Conservation (phyloP, 257 asterid genomes). For the Voacanga thouarsii region DNA sequence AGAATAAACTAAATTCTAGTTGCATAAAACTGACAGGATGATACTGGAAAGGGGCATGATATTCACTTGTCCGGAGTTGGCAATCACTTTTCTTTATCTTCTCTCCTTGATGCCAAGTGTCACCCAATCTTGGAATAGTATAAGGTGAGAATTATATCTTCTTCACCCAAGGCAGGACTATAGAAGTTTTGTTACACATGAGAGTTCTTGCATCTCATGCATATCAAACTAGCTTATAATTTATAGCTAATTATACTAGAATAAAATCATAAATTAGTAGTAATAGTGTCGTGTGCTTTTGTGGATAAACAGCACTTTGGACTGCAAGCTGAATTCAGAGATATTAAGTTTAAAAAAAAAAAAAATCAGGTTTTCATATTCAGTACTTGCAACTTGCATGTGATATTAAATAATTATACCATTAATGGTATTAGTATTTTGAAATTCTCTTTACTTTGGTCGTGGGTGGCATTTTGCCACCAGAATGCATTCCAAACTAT, state of each 20-base stretch:
- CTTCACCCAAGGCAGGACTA: not conserved
- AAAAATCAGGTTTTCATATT: not conserved
- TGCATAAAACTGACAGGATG: not conserved
- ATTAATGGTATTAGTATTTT: not conserved
- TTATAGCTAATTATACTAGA: not conserved
- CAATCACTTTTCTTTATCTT: not conserved
- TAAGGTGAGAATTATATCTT: not conserved
- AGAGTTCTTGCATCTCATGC: not conserved
- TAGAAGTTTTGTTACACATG: not conserved
- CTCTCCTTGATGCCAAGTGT: not conserved
- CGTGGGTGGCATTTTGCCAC: too few relatives aligned
- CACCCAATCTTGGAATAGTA: not conserved
- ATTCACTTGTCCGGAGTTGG: slow-evolving; percentile 1
- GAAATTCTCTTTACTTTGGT: too few relatives aligned
- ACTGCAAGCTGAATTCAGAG: not conserved
- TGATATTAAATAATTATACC: not conserved
- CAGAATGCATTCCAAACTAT: too few relatives aligned
- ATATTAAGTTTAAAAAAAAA: not conserved
- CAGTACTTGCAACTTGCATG: not conserved
- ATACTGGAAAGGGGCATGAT: not conserved
- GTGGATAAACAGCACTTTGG: not conserved
- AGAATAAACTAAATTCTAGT: not conserved
- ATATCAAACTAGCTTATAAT: not conserved
- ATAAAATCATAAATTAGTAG: not conserved
- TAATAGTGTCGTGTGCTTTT: not conserved